Evolutionary conservation across 805 yeast genomes (phyloP), one percentile per base, ranked within the genome.

Genomic region (Yarrowia divulgata): DNA sequence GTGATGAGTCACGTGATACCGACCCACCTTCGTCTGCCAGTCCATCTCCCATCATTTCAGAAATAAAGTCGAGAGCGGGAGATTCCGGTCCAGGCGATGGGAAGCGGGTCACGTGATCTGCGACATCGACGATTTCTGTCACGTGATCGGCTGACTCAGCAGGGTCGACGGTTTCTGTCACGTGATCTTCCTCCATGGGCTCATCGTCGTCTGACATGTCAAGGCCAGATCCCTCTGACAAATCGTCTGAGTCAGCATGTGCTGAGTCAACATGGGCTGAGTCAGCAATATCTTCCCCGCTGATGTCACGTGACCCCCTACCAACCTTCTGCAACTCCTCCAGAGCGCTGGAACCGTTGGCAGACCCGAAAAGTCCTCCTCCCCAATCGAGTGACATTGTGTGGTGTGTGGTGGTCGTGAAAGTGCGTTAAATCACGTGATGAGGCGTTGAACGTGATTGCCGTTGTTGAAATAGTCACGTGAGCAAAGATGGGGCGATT

Each of bases 331-430:
- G 66, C 42, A 60, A 34, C 52, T n/a, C 66, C 3, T 43, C 66
- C 13, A 60, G 14, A 8, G 66, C 66, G 39, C 39, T 49, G 1
- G 63, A 9, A 16, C 23, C 13, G 8, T 34, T 16, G 5, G 48
- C 4, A 7, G 50, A 48, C 9, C 66, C 66, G 10, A 60, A 60
- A 1, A 60, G 42, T 16, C 66, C 66, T 43, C 66, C 66, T 43
- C 66, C 52, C 66, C 66, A 60, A 19, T 60, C 66, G 14, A 60
- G 66, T 5, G 40, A 42, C 66, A 60, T 60, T 43, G 45, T 40
- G 7, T 16, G 43, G 43, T 6, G 14, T 8, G 12, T 43, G 14
- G 8, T 29, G 1, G 14, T 18, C 3, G 19, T 2, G 29, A 19
- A 40, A n/a, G n/a, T 40, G 43, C 18, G 49, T 18, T 45, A 8